Evolutionary conservation across 129 eudicot species (phyloP), one percentile per base, ranked within the genome.

Genomic region (Lactuca saligna): DNA sequence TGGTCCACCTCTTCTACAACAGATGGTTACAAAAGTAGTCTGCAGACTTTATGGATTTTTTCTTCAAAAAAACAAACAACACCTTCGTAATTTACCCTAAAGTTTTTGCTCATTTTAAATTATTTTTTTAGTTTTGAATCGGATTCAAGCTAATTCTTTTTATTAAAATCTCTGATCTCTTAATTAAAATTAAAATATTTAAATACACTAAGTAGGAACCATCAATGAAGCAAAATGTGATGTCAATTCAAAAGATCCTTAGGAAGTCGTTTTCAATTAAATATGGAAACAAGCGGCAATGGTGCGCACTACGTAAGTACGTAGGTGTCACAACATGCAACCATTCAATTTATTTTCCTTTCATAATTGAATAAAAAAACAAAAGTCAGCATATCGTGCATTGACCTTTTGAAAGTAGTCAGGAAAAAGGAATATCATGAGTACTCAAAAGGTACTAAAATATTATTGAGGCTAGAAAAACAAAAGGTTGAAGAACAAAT

Each of bases 401-500:
- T 46, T 46, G 51, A 46, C 51, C 51, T 46, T 11, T 12, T 11
- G 15, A 46, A 42, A 46, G 4, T 4, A n/a, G 51, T 46, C 48
- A 42, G 2, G 3, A 46, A 42, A 42, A 42, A 42, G 3, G 15
- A 12, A 12, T 11, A 11, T 4, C 49, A n/a, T n/a, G n/a, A 10
- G 12, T n/a, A 42, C 2, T 8, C 9, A 1, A 2, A 9, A 8
- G 10, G 2, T 42, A 42, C 13, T 42, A 8, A 42, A 3, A 42
- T 9, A 42, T 42, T 42, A 3, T 1, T 39, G 2, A 39, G 2
- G 9, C 5, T 0, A 12, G 9, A 50, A 53, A 31, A 59, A 44
- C 3, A 73, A 68, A 69, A 74, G 62, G 17, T 64, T 17, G 57
- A 60, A 59, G 83, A 81, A 84, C 89, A 77, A 84, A 84, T 84